phyloP scores from a whole-genome alignment of 345 rosid species.

The Hirschfeldia incana region DNA sequence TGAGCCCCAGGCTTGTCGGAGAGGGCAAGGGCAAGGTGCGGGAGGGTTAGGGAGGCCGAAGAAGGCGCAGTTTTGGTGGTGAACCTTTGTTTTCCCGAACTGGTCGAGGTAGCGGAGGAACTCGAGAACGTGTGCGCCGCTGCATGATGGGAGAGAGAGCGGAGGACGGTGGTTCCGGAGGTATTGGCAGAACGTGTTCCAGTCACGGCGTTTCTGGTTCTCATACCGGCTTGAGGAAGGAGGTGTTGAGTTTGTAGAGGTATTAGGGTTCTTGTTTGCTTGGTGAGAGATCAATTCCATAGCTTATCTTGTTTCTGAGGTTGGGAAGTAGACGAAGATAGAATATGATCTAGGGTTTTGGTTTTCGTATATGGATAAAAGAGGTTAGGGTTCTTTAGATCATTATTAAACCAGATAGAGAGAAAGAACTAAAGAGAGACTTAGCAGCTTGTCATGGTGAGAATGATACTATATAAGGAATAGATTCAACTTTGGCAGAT shows the following conservation, averaged over 20 bases:
- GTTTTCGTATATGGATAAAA: not conserved
- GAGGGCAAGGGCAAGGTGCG: conserved; percentile 43
- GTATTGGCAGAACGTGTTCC: conserved; percentile 45
- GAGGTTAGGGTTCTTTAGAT: conserved; percentile 31
- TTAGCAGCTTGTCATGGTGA: conserved; percentile 28
- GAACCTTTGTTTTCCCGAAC: conserved; percentile 43
- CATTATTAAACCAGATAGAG: conserved; percentile 13
- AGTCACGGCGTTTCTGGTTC: conserved; percentile 46
- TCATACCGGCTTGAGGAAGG: conserved; percentile 48
- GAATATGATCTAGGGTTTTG: conserved; percentile 11
- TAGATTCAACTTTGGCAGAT: conserved; percentile 25
- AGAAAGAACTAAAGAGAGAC: not conserved
- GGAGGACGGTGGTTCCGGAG: conserved; percentile 47
- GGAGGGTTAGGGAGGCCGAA: conserved; percentile 43
- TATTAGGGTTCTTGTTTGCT: conserved; percentile 33
- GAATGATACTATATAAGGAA: conserved; percentile 25
- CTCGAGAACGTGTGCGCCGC: conserved; percentile 45
- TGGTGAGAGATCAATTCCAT: conserved; percentile 52
- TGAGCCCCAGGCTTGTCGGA: conserved; percentile 44
- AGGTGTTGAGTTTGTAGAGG: conserved; percentile 26
- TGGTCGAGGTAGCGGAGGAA: conserved; percentile 44
- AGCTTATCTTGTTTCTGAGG: not conserved
- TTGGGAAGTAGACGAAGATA: no score
- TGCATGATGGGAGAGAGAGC: conserved; percentile 38
- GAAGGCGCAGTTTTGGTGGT: conserved; percentile 36